Percentiles rank a stretch among this genome's conserved stretches.
phyloP scores from a whole-genome alignment of 306 rosid species.

The Quercus mongolica region DNA sequence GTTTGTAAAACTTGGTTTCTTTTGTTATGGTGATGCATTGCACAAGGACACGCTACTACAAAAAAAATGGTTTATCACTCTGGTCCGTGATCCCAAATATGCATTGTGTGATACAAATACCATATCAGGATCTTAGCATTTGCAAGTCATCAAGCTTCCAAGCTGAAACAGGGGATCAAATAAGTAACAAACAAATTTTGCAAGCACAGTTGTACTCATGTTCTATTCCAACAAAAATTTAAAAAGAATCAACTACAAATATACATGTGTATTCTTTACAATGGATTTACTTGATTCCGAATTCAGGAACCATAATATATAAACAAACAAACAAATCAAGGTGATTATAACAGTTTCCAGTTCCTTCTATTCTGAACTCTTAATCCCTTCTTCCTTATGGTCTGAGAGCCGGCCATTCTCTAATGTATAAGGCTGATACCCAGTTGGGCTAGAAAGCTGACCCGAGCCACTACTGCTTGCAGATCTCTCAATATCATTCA shows the following conservation, averaged over 20 bases:
- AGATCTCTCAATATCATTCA: constrained; percentile 70
- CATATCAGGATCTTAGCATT: neutral
- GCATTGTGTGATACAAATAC: neutral
- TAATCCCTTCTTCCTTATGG: constrained; percentile 33
- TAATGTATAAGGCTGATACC: constrained; percentile 51
- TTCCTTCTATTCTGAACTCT: neutral
- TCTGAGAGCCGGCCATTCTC: constrained; percentile 25
- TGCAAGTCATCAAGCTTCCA: constrained; percentile 10
- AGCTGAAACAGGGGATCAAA: neutral
- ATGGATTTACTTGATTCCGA: constrained; percentile 11
- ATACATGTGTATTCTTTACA: constrained; percentile 40
- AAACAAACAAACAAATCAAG: constrained; percentile 23
- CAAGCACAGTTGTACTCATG: neutral
- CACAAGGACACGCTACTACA: neutral
- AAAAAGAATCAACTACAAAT: constrained; percentile 30
- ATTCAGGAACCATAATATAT: constrained; percentile 21
- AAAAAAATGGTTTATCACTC: neutral
- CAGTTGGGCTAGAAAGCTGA: constrained; percentile 51
- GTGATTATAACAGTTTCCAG: constrained; percentile 7
- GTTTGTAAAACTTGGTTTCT: no score
- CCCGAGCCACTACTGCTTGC: constrained; percentile 52
- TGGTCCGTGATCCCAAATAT: no score
- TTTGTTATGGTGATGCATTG: no score
- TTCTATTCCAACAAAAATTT: constrained; percentile 5
- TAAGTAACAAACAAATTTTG: neutral